phyloP scores from a whole-genome alignment of 148 eudicot species.

The Heliosperma pusillum region DNA sequence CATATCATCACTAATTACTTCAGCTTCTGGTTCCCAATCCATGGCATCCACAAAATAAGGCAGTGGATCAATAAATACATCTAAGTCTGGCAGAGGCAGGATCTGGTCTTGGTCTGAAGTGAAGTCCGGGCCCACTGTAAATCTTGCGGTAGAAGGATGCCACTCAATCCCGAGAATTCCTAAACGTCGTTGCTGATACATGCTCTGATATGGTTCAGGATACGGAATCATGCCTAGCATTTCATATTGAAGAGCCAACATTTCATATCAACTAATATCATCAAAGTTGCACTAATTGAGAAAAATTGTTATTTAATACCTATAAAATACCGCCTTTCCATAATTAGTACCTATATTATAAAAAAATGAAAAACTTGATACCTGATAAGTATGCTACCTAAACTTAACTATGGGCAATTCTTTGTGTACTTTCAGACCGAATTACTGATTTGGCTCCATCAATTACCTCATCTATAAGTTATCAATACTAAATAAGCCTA shows the following conservation, averaged over 20 bases:
- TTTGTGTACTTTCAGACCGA: too few relatives aligned
- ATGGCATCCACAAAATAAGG: constrained; percentile 78
- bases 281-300: background rate
- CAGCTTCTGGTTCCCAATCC: constrained; percentile 92
- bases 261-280: background rate
- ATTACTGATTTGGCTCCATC: too few relatives aligned
- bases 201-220: constrained; percentile 94
- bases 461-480: too few relatives aligned
- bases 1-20: constrained; percentile 78
- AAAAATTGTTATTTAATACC: too few relatives aligned
- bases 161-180: constrained; percentile 91
- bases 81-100: constrained; percentile 67
- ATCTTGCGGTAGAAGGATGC: constrained; percentile 82
- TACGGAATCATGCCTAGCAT: constrained; percentile 87
- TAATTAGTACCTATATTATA: too few relatives aligned
- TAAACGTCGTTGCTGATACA: constrained; percentile 76
- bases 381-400: too few relatives aligned
- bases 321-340: too few relatives aligned
- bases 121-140: constrained; percentile 75
- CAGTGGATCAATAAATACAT: constrained; percentile 65
- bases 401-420: too few relatives aligned
- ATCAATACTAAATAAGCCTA: too few relatives aligned
- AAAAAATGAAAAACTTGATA: too few relatives aligned
- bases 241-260: constrained; percentile 16
- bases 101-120: constrained; percentile 72